Evolutionary conservation across 176 grass and related monocot species (phyloP).

Genomic region (Microstegium vimineum): DNA sequence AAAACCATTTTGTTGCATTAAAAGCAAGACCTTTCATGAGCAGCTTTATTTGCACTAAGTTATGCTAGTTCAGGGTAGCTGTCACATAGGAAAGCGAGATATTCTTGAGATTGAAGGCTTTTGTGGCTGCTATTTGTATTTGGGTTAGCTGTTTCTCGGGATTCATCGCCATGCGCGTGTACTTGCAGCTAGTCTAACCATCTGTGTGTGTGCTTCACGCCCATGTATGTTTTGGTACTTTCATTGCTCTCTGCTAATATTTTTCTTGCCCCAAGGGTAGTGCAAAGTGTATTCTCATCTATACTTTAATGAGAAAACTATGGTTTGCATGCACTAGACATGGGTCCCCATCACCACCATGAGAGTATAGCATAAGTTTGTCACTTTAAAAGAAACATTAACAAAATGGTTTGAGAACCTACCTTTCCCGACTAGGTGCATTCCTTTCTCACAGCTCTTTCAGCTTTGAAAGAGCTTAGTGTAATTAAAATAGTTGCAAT

Average conservation of each 20-base stretch:
- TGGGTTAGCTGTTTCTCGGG: constrained; percentile 35
- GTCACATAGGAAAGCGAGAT: constrained; percentile 55
- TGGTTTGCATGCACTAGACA: constrained; percentile 50
- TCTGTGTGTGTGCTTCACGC: constrained; percentile 30
- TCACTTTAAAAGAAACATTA: constrained; percentile 68
- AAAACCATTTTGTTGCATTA: constrained; percentile 2
- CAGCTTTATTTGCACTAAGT: constrained; percentile 23
- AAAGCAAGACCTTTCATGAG: constrained; percentile 20
- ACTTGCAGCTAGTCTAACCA: constrained; percentile 35
- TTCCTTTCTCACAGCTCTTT: constrained; percentile 67
- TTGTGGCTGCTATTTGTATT: constrained; percentile 10
- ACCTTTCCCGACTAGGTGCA: constrained; percentile 51
- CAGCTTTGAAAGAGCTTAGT: constrained; percentile 59
- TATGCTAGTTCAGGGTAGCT: constrained; percentile 17
- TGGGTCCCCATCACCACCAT: constrained; percentile 60
- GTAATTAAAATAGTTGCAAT: constrained; percentile 49
- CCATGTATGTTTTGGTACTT: constrained; percentile 35
- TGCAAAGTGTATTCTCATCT: constrained; percentile 48
- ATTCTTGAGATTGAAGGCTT: constrained; percentile 42
- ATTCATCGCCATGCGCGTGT: constrained; percentile 42
- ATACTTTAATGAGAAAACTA: constrained; percentile 47
- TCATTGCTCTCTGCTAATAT: constrained; percentile 38
- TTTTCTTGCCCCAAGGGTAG: constrained; percentile 49
- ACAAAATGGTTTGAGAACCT: constrained; percentile 66
- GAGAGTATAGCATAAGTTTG: constrained; percentile 75